Evolutionary conservation across 352 stramenopile genomes (phyloP).

Genomic region (Aphanomyces cochlioides): DNA sequence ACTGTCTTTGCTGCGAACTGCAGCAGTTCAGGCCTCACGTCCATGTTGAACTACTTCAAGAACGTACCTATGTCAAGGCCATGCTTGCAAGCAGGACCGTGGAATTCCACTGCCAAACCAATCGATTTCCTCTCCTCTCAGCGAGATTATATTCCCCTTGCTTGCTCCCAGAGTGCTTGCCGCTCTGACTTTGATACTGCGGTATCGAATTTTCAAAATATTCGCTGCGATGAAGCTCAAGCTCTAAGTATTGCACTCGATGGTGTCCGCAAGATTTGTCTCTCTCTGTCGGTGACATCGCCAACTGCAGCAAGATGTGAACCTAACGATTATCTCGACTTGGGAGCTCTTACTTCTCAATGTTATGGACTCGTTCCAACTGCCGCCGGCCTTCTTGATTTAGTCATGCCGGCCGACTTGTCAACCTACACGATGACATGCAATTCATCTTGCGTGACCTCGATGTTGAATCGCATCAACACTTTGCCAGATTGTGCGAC

Average conservation of each 20-base stretch:
- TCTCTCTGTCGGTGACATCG: too few species aligned
- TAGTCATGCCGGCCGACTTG: neutral
- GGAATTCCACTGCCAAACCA: neutral
- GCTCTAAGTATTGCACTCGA: neutral
- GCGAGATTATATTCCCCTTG: neutral
- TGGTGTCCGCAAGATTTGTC: neutral
- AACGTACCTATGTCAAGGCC: neutral
- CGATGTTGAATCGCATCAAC: conserved; percentile 3
- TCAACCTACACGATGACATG: conserved; percentile 1
- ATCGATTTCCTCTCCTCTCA: neutral
- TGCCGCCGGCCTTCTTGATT: neutral
- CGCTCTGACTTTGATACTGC: neutral
- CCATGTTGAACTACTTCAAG: neutral
- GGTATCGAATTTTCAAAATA: neutral
- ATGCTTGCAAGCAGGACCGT: neutral
- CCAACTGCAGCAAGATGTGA: too few species aligned
- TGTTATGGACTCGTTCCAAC: neutral
- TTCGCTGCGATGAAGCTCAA: neutral
- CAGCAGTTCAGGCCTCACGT: too few species aligned
- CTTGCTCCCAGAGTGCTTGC: neutral
- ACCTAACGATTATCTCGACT: neutral
- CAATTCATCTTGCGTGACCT: neutral
- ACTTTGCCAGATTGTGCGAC: neutral
- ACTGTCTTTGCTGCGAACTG: too few species aligned
- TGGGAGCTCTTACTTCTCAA: neutral